A percentile compares a stretch with the other conserved stretches of the same genome.
phyloP scores from a whole-genome alignment of 257 asterid genomes.

The Catharanthus roseus region DNA sequence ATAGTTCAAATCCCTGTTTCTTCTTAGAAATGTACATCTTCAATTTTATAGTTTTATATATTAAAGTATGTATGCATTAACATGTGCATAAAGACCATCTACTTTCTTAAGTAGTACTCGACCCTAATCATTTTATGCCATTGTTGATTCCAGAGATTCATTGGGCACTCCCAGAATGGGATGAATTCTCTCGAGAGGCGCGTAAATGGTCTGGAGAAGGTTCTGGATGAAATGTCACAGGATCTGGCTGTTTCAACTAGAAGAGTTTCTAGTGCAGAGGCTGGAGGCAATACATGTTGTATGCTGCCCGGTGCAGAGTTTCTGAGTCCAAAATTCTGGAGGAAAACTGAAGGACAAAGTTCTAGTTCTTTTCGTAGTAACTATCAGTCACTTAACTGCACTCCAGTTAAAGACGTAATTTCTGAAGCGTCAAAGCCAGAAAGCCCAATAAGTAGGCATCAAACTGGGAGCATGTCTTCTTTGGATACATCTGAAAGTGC shows the following conservation, averaged over 20 bases:
- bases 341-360: constrained; percentile 43
- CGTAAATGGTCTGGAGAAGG: constrained; percentile 76
- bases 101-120: not conserved
- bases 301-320: constrained; percentile 61
- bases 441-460: constrained; percentile 26
- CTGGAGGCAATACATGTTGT: constrained; percentile 44
- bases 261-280: constrained; percentile 24
- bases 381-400: constrained; percentile 19
- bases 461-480: constrained; percentile 4
- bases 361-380: constrained; percentile 20
- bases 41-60: not conserved
- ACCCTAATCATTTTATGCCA: not conserved
- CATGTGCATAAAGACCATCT: not conserved
- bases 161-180: constrained; percentile 74
- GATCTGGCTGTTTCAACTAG: constrained; percentile 41
- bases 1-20: not conserved
- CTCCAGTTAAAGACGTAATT: constrained; percentile 9
- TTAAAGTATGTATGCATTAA: not conserved
- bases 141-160: constrained; percentile 51
- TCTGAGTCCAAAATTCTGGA: constrained; percentile 71
- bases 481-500: not conserved
- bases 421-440: constrained; percentile 21
- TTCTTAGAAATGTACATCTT: not conserved
- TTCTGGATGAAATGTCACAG: constrained; percentile 63
- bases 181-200: constrained; percentile 64